Conservation (phyloP, 1,139 yeast genomes). For the Taiozyma sp. region DNA sequence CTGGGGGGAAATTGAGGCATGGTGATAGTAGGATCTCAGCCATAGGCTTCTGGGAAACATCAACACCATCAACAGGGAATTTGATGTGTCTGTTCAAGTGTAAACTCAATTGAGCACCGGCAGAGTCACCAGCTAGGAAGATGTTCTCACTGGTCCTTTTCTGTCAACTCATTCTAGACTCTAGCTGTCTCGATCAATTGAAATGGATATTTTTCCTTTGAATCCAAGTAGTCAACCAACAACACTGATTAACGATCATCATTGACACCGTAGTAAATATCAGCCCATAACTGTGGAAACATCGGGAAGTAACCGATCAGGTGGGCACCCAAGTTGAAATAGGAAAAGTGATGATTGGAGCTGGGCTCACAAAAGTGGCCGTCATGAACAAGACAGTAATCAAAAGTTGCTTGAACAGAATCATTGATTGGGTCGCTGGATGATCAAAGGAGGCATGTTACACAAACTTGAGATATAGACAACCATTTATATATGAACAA, state of each 20-base stretch:
- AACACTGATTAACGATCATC: slow-evolving; percentile 27
- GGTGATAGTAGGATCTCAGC: slow-evolving; percentile 37
- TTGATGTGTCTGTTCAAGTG: slow-evolving; percentile 31
- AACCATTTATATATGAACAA: neutral
- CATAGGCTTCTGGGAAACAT: slow-evolving; percentile 27
- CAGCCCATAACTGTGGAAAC: slow-evolving; percentile 25
- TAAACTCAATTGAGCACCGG: slow-evolving; percentile 39
- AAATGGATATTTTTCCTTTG: slow-evolving; percentile 32
- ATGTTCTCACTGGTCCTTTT: slow-evolving; percentile 31
- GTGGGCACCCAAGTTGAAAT: slow-evolving; percentile 32
- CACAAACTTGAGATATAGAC: neutral
- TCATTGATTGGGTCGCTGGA: neutral
- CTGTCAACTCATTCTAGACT: slow-evolving; percentile 27
- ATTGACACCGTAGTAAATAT: slow-evolving; percentile 33
- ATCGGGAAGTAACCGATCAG: slow-evolving; percentile 29
- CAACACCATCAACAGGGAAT: slow-evolving; percentile 24
- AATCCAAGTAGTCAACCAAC: slow-evolving; percentile 36
- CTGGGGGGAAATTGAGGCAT: slow-evolving; percentile 34
- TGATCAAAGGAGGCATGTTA: neutral
- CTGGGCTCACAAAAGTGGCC: neutral
- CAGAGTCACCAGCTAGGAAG: slow-evolving; percentile 41
- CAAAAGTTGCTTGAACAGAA: neutral
- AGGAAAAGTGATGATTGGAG: neutral
- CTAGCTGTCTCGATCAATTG: slow-evolving; percentile 35
- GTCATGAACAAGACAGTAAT: neutral